Base-by-base conservation (phyloP, 106 monocot species). In the Dioscorea dumetorum region DNA sequence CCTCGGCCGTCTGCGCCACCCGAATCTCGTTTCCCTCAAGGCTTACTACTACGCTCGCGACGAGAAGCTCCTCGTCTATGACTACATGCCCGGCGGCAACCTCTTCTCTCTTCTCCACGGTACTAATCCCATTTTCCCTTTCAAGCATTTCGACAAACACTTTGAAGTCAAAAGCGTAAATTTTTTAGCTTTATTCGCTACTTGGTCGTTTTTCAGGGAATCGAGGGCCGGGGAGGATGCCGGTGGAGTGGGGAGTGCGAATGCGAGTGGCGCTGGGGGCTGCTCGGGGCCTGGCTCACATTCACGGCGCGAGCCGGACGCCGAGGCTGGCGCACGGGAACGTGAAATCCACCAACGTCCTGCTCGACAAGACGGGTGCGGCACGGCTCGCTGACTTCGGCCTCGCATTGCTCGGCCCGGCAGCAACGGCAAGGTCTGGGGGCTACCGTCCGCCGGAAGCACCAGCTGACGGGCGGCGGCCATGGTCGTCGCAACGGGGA, bases 1-100 rank as follows among this genome's bases (percentile, higher is more conserved):
- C 31, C 33, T 91, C 11, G 91, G 91, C 57, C 68, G 33, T 58
- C 66, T 82, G 12, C 77, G 81, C 12, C 85, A 88, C 63, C 62
- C 32, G 60, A 87, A 88, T 62, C 57, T 94, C 28, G 72, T 94
- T 20, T 78, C 85, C 2, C 49, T 91, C 9, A 67, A 82, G 11
- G 85, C 90, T 4, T 94, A 80, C 70, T 91, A 91, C 75, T 94
- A 63, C 63, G 82, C 87, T 67, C 90, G 88, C 68, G 91, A 94
- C 60, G 94, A 94, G 87, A 94, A 94, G 78, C 76, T 94, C 24
- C 90, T 94, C 58, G 91, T 94, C 57, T 85, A 77, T 59, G 94
- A 91, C 61, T 94, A 83, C 72, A 57, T 94, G 50, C 74, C 91
- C 72, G 74, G 74, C 62, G 91, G 88, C 24, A 94, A 91, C 73